Percentiles rank a stretch among this genome's conserved stretches.
Evolutionary conservation across 1,284 basidiomycete genomes (phyloP).

Genomic region (Irpex sp.): DNA sequence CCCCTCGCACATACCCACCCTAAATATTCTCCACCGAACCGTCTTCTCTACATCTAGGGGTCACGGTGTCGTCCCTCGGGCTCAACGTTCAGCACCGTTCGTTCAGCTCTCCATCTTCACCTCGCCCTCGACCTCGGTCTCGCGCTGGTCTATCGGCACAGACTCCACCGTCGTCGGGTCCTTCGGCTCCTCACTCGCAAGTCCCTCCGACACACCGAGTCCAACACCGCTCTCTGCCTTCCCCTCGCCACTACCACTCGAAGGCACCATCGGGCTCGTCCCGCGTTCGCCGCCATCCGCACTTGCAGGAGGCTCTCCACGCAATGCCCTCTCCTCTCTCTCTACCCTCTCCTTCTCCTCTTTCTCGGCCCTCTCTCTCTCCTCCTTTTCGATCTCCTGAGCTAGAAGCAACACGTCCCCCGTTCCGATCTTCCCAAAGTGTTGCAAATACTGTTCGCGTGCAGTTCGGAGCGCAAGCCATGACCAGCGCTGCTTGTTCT

Average conservation of each 20-base stretch:
- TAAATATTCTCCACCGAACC: too few species aligned
- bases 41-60: too few species aligned
- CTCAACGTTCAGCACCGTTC: too few species aligned
- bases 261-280: neutral
- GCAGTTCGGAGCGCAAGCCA: slow-evolving; percentile 78
- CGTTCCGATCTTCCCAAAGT: slow-evolving; percentile 77
- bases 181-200: neutral
- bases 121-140: slow-evolving; percentile 36
- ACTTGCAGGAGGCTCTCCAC: neutral
- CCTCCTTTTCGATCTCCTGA: slow-evolving; percentile 67
- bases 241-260: too few species aligned
- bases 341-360: slow-evolving; percentile 25
- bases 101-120: slow-evolving; percentile 47
- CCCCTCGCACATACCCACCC: neutral
- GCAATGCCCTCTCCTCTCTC: slow-evolving; percentile 23
- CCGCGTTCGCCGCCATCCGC: slow-evolving; percentile 1
- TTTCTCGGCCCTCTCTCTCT: slow-evolving; percentile 33
- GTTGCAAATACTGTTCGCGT: slow-evolving; percentile 65
- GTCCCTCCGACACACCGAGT: neutral
- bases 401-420: slow-evolving; percentile 64
- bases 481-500: slow-evolving; percentile 71
- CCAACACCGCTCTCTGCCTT: too few species aligned
- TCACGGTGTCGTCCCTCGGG: too few species aligned
- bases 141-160: slow-evolving; percentile 16
- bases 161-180: neutral